Evolutionary conservation across 2,329 filamentous ascomycete genomes (phyloP).

Genomic region (Cryoendolithus antarcticus): DNA sequence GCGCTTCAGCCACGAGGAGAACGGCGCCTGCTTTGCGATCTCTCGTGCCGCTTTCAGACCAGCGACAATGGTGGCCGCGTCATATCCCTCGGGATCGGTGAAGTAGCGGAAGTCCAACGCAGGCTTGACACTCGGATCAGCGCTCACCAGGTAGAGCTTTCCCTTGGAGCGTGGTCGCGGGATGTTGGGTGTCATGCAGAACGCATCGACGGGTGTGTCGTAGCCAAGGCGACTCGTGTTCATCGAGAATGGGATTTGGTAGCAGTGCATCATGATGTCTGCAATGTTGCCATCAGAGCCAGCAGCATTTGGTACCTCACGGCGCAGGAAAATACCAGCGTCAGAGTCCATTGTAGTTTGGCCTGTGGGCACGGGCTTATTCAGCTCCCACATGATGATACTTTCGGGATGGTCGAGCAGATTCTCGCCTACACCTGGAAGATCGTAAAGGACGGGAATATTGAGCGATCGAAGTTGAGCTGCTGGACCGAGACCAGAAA

Average conservation of each 20-base stretch:
- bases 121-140: constrained; percentile 65
- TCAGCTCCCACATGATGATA: constrained; percentile 67
- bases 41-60: constrained; percentile 67
- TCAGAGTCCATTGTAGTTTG: constrained; percentile 89
- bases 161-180: constrained; percentile 69
- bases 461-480: constrained; percentile 33
- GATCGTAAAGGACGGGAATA: constrained; percentile 45
- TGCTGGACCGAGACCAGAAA: constrained; percentile 38
- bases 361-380: constrained; percentile 61
- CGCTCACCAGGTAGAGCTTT: constrained; percentile 62
- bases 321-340: constrained; percentile 75
- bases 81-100: constrained; percentile 74
- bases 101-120: constrained; percentile 84
- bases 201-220: constrained; percentile 58
- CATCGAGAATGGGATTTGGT: constrained; percentile 83
- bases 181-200: constrained; percentile 91
- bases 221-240: constrained; percentile 73
- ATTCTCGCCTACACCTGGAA: constrained; percentile 53
- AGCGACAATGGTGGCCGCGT: constrained; percentile 67
- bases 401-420: constrained; percentile 53
- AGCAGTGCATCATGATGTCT: constrained; percentile 94
- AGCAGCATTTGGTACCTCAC: constrained; percentile 57
- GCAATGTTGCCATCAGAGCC: constrained; percentile 61
- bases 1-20: constrained; percentile 70
- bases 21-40: constrained; percentile 62